Base-by-base conservation (phyloP, 2,329 filamentous ascomycete genomes). In the Lecanicillium sp. region DNA sequence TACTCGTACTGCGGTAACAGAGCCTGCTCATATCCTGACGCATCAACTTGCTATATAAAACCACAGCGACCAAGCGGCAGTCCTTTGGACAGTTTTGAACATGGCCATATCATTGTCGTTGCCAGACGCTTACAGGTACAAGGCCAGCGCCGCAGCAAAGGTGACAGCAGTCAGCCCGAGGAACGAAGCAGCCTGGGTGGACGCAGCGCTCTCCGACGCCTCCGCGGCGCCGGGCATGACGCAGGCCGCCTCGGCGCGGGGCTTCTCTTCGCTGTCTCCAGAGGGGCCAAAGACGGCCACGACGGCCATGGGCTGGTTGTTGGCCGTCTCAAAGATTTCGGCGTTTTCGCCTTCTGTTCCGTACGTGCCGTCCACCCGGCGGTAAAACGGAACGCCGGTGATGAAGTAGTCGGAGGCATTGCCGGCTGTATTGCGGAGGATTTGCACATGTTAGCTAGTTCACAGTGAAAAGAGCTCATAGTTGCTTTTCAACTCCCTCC, bases 311-410 rank as follows among this genome's bases (percentile, higher is more conserved):
- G 42, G 39, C 31, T 33, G 20, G 32, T n/a, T 22, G n/a, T 17
- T 33, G 17, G 28, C 31, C 20, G 17, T 29, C 14, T 15, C 1
- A 22, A 36, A 19, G 20, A 22, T 28, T 30, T 17, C 20, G 15
- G 29, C 17, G 11, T n/a, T 18, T 4, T 29, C 35, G 6, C 18
- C 35, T 15, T 37, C 35, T 7, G 4, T 27, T 12, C 8, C 15
- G 35, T 37, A n/a, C 3, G 8, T 17, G 20, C 35, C 42, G 32
- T 38, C 39, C 31, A 25, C 29, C 17, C 31, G 18, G 18, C 39
- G 39, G 36, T 32, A 44, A 32, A 44, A 44, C 20, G 39, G 31
- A 15, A 36, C 17, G 18, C 39, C 34, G 31, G 13, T 15, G 36
- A 19, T 17, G n/a, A 44, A 13, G 4, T 32, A 14, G 5, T 37